Conservation (phyloP, 371 early-diverging fungal species). For the Mortierella sp. region DNA sequence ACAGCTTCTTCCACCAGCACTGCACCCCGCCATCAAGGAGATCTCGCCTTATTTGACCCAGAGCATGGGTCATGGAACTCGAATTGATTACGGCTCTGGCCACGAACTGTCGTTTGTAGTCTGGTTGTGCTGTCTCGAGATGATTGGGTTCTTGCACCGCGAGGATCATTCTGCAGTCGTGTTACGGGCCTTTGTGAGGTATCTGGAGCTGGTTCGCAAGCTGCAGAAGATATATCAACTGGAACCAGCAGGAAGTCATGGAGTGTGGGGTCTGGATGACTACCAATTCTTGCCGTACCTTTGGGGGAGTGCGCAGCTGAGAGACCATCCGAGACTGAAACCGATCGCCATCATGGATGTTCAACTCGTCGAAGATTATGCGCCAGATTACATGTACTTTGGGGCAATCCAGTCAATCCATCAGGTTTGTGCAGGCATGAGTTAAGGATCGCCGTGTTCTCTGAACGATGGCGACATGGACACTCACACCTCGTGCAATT, state of each 20-base stretch:
- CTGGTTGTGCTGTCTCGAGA: slow-evolving; percentile 83
- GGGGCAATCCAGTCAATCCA: slow-evolving; percentile 82
- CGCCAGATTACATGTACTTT: slow-evolving; percentile 89
- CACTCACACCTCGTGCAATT: neutral
- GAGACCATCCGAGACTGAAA: slow-evolving; percentile 69
- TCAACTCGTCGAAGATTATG: slow-evolving; percentile 74
- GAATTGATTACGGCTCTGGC: slow-evolving; percentile 99
- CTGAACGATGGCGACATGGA: neutral
- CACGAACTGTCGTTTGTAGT: slow-evolving; percentile 98
- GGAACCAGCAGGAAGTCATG: slow-evolving; percentile 99
- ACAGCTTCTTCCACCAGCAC: slow-evolving; percentile 49
- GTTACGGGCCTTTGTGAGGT: slow-evolving; percentile 82
- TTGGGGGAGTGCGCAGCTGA: slow-evolving; percentile 93
- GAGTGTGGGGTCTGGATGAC: slow-evolving; percentile 99
- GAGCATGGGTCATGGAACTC: slow-evolving; percentile 92
- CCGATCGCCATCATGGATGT: slow-evolving; percentile 79
- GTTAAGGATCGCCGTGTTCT: neutral
- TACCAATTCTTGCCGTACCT: slow-evolving; percentile 97
- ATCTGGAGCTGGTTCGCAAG: slow-evolving; percentile 84
- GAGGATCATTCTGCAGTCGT: slow-evolving; percentile 80
- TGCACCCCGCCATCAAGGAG: slow-evolving; percentile 71
- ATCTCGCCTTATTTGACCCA: slow-evolving; percentile 81
- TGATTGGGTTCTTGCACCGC: slow-evolving; percentile 68
- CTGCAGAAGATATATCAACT: slow-evolving; percentile 92
- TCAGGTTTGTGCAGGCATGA: slow-evolving; percentile 55